phyloP scores from a whole-genome alignment of 2,329 filamentous ascomycete species.

The Sporothrix dimorphospora region DNA sequence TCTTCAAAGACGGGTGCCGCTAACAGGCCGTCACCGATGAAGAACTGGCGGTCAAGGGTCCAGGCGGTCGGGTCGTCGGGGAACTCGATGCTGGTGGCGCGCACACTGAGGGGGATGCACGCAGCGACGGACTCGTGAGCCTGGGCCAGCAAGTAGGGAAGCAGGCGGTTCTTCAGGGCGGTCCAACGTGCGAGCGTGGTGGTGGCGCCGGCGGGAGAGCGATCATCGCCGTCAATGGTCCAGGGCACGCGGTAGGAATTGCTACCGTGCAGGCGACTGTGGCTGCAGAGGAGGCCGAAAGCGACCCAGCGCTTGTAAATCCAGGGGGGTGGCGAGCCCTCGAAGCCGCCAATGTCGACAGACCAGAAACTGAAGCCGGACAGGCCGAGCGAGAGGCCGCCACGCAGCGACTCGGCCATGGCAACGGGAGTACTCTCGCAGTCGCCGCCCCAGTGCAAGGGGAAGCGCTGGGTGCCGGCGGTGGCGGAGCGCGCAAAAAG shows the following conservation, averaged over 20 bases:
- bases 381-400: conserved; percentile 39
- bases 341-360: conserved; percentile 53
- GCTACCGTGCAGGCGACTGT: conserved; percentile 71
- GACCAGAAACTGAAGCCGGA: conserved; percentile 40
- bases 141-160: background rate
- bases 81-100: conserved; percentile 71
- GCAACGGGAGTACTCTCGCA: conserved; percentile 74
- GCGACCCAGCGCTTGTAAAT: conserved; percentile 80
- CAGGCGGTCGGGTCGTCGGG: conserved; percentile 70
- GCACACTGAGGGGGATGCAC: conserved; percentile 49
- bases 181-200: conserved; percentile 8
- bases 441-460: conserved; percentile 73
- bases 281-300: conserved; percentile 71
- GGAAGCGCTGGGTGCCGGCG: conserved; percentile 70
- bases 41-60: conserved; percentile 71
- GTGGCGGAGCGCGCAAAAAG: conserved; percentile 68
- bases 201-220: conserved; percentile 46
- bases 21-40: conserved; percentile 53
- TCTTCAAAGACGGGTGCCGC: conserved; percentile 43
- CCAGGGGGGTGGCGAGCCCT: conserved; percentile 67
- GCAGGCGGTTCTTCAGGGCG: background rate
- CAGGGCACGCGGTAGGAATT: conserved; percentile 75
- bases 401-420: conserved; percentile 63
- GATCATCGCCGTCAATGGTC: conserved; percentile 68
- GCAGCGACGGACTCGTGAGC: background rate